Evolutionary conservation across 202 grass and related monocot genomes (phyloP), one percentile per base, ranked within the genome.

Genomic region (Sporobolus alterniflorus): DNA sequence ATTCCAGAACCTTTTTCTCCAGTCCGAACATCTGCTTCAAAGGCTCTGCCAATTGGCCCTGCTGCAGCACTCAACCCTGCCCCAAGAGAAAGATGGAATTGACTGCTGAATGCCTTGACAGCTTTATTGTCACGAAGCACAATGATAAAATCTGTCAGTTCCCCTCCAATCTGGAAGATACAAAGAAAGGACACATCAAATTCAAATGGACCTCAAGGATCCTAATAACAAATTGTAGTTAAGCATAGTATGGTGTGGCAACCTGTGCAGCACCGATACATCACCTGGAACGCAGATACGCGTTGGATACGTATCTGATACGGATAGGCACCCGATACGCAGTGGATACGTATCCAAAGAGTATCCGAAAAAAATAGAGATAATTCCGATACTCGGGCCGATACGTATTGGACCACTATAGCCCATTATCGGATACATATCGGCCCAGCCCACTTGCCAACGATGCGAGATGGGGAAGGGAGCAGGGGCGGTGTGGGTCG

Each of bases 111-210:
- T 81, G 89, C 87, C 78, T 88, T 94, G 25, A 92, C 92, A 73
- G 87, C 87, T 86, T 94, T 94, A 83, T 15, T 17, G 62, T 89
- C 92, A 90, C 87, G 87, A 75, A 94, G 89, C 50, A 94, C 89
- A 67, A 94, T 83, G 67, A 94, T 94, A 64, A 90, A 94, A 22
- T 94, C 92, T 32, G 83, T 90, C 50, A 94, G 72, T 72, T 94
- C 92, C 60, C 87, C 92, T 22, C 92, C 92, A 82, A 94, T 87
- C 92, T 94, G 77, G 14, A 77, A 78, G 32, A 71, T 39, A 85
- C 29, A 73, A 36, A 71, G n/a, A 75, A 76, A 75, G 9, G 21
- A 11, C 61, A 67, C 39, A 71, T 85, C 30, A 82, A 51, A 39
- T 41, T 85, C 31, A 82, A 51, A 56, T 41, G 30, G 9, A 76